A percentile compares a stretch with the other conserved stretches of the same genome.
Evolutionary conservation across 2,329 filamentous ascomycete genomes (phyloP).

Genomic region (Nemania bipapillata): DNA sequence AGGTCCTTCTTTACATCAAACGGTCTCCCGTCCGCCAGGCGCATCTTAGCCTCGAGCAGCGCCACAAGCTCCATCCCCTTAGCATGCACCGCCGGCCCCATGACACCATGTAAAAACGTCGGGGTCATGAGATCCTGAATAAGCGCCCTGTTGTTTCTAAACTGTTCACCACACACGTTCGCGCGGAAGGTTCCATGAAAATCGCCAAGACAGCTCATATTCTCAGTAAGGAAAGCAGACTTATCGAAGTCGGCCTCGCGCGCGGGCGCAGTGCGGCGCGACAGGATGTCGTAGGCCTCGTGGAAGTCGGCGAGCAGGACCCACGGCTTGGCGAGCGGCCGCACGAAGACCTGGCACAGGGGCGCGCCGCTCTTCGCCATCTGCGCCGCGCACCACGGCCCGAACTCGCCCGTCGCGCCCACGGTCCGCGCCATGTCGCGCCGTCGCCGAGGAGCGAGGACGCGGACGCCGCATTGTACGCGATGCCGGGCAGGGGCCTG

Average conservation of each 20-base stretch:
- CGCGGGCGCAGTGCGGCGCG: conserved; percentile 45
- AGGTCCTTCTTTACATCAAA: conserved; percentile 52
- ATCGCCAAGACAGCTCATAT: no score
- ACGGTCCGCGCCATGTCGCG: conserved; percentile 39
- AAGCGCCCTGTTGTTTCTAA: conserved; percentile 52
- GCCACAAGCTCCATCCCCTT: no score
- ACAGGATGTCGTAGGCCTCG: conserved; percentile 51
- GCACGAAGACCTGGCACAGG: no score
- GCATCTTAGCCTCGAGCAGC: conserved; percentile 49
- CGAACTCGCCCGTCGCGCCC: no score
- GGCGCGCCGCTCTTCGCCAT: conserved; percentile 53
- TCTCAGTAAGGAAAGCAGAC: no score
- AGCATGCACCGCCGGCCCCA: no score
- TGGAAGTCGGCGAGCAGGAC: conserved; percentile 52
- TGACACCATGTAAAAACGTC: conserved; percentile 50
- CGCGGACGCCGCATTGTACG: conserved; percentile 43
- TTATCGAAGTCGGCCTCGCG: no score
- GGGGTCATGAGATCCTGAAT: conserved; percentile 55
- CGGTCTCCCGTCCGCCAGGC: conserved; percentile 47
- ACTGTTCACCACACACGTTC: no score
- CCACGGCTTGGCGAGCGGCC: conserved; percentile 48
- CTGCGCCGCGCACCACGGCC: conserved; percentile 30
- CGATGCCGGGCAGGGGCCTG: conserved; percentile 48
- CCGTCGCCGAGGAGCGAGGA: conserved; percentile 44
- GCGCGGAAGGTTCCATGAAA: conserved; percentile 49